Conservation (phyloP, 306 rosid genomes). For the Herpetospermum pedunculosum region DNA sequence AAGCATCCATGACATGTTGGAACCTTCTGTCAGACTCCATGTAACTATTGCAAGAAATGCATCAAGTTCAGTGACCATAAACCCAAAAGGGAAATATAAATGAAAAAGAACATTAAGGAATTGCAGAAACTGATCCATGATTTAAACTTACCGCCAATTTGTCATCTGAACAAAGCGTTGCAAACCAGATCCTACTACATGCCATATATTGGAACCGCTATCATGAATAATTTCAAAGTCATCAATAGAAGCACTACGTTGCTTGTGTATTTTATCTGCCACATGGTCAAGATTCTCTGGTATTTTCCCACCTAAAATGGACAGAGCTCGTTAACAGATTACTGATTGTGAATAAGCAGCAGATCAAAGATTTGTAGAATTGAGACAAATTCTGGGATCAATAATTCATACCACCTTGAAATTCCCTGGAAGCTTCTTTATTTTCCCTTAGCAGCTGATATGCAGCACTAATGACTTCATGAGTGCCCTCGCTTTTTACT, state of each 20-base stretch:
- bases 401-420: slow-evolving; percentile 30
- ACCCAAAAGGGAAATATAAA: background rate
- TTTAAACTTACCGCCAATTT: slow-evolving; percentile 66
- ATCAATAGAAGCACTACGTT: slow-evolving; percentile 60
- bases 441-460: slow-evolving; percentile 44
- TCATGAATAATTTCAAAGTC: slow-evolving; percentile 76
- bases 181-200: slow-evolving; percentile 72
- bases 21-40: slow-evolving; percentile 86
- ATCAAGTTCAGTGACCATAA: slow-evolving; percentile 7
- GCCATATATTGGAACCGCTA: slow-evolving; percentile 47
- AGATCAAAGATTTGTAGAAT: background rate
- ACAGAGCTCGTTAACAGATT: slow-evolving; percentile 19
- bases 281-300: slow-evolving; percentile 46
- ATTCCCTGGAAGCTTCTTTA: slow-evolving; percentile 37
- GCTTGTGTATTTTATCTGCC: slow-evolving; percentile 55
- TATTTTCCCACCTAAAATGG: slow-evolving; percentile 37
- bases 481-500: slow-evolving; percentile 63
- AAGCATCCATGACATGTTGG: slow-evolving; percentile 91
- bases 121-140: background rate
- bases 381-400: background rate
- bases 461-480: slow-evolving; percentile 62
- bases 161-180: slow-evolving; percentile 96
- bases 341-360: background rate
- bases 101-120: background rate
- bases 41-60: slow-evolving; percentile 38